Base-by-base conservation (phyloP, 2,329 filamentous ascomycete species). In the Dactylonectria macrodidyma region DNA sequence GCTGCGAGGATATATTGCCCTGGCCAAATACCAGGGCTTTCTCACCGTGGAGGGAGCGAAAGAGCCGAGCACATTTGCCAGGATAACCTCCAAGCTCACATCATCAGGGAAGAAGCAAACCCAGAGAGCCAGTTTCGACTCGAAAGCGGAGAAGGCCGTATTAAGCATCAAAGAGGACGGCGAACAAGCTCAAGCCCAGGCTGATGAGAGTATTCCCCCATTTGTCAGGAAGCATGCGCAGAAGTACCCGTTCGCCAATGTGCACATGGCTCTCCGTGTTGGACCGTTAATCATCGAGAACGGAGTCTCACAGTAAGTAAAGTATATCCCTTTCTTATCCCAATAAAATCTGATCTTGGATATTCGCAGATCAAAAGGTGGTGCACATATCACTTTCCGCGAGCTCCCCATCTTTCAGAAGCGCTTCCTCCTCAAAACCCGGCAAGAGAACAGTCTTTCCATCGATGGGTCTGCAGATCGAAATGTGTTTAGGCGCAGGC, bases 231-330 rank as follows among this genome's bases (percentile, higher is more conserved):
- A 44, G 16, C 41, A 44, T n/a, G 41, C 41, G 41, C 41, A 73
- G 26, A 75, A 77, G 50, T 76, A 82, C 67, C 82, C 81, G 0
- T 83, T 78, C 61, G 79, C 78, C 2, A 81, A 82, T 59, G 78
- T 83, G 3, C 82, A 82, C 50, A 83, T 83, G 80, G 79, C 78
- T 10, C 72, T 84, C 7, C 76, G 81, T 0, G 62, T 84, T 34
- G 82, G 82, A 0, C 81, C 82, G 5, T 46, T 84, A 26, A 65
- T 83, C 3, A 79, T 84, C 44, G 80, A 83, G 70, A 44, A 44
- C 14, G 41, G 41, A 5, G 41, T 44, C 8, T n/a, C 41, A 1
- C 41, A 44, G 41, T 44, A 8, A 44, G 41, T 44, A 6, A 8
- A n/a, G 2, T n/a, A 7, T 2, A 8, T 44, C 14, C 41, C 12